Base-by-base conservation (phyloP, 257 asterid genomes). In the Catharanthus roseus region DNA sequence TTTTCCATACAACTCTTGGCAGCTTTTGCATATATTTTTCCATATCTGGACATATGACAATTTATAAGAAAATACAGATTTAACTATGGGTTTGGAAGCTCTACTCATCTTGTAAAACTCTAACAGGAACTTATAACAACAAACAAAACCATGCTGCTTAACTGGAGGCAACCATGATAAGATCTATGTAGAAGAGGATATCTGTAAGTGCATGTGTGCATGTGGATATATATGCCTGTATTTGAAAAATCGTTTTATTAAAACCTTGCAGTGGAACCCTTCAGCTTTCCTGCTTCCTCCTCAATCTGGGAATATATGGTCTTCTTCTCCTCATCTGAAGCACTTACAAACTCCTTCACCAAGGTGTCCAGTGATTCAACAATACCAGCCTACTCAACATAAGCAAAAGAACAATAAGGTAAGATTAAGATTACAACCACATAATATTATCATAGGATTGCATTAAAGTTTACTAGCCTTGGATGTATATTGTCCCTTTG, bases 1-100 rank as follows among this genome's bases (percentile, higher is more conserved):
- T 88, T 93, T 21, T 82, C 95, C 82, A 82, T 9, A 84, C 83
- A 78, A 84, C 88, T 91, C 85, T 93, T 91, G 69, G 96, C 96
- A 82, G 84, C 89, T 81, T 91, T 93, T 68, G 84, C 75, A 70
- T 93, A 93, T 74, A 93, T 86, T 84, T 89, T 88, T 44, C 90
- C 97, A 67, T 85, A 80, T 78, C 99, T 93, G 71, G 42, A 74
- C 41, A 66, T n/a, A n/a, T 68, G 78, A 67, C 11, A 66, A 78
- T 58, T 56, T 21, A 61, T 33, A 55, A 65, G 23, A 71, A 72
- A 47, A 38, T 5, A 44, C 49, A 61, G 6, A 41, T 7, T 28
- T 29, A 15, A 29, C 23, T 47, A 3, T 2, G 26, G 3, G 26
- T 24, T 24, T 19, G 29, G 18, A 16, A 24, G 34, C 50, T 54